Conservation (phyloP, 768 basidiomycete genomes). For the Auriscalpium vulgare region DNA sequence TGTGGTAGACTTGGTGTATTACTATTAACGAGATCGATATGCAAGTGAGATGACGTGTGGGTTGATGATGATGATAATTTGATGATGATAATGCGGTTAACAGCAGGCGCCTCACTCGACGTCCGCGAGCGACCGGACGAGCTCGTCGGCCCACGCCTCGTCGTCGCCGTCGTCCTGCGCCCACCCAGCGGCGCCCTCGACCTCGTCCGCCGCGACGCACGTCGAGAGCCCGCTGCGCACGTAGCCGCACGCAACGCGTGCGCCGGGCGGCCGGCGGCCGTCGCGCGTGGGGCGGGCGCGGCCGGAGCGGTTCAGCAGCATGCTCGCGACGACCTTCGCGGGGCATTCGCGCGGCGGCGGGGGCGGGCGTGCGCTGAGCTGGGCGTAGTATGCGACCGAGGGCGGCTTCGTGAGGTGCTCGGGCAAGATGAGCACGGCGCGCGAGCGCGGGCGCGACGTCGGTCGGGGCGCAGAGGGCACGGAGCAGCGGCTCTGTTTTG, state of each 20-base stretch:
- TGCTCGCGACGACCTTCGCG: slow-evolving; percentile 12
- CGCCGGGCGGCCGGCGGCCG: background rate
- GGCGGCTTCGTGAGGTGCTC: background rate
- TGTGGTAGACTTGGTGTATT: background rate
- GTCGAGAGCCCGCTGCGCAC: slow-evolving; percentile 11
- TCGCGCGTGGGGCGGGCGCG: slow-evolving; percentile 11
- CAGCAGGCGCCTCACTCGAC: background rate
- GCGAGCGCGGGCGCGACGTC: background rate
- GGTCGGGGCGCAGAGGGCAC: background rate
- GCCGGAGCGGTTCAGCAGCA: slow-evolving; percentile 10
- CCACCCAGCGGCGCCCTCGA: background rate
- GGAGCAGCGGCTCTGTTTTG: background rate
- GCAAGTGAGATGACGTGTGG: background rate
- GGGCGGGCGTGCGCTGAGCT: slow-evolving; percentile 4
- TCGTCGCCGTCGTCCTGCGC: background rate
- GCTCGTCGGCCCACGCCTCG: background rate
- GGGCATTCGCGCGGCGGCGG: slow-evolving; percentile 8
- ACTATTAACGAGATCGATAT: background rate
- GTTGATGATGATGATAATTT: background rate
- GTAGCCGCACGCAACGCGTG: background rate
- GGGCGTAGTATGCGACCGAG: background rate
- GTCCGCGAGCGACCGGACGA: background rate
- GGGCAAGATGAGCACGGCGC: slow-evolving; percentile 4
- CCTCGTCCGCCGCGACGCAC: background rate
- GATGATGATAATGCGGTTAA: background rate